Conservation (phyloP, 2,329 filamentous ascomycete species). For the Endoconidiophora polonica region DNA sequence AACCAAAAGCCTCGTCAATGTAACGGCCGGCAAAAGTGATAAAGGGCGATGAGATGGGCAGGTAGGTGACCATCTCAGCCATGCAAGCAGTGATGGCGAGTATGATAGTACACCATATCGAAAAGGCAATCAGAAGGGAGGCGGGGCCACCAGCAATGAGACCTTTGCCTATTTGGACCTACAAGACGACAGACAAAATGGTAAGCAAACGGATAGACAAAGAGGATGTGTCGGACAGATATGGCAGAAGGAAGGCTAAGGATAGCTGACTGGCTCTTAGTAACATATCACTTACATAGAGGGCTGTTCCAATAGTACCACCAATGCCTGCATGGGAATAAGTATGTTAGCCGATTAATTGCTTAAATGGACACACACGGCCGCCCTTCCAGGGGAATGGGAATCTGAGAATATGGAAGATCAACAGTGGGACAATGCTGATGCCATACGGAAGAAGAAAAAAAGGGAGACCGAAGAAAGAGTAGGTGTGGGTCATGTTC, state of each 20-base stretch:
- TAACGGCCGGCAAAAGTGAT: conserved; percentile 61
- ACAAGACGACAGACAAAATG: conserved; percentile 14
- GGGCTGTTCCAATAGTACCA: conserved; percentile 45
- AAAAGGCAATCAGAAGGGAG: conserved; percentile 41
- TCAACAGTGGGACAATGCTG: not conserved
- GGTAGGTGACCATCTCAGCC: conserved; percentile 62
- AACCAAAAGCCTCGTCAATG: conserved; percentile 59
- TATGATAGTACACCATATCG: conserved; percentile 44
- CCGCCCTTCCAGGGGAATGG: too few relatives aligned
- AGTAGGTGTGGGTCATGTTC: not conserved
- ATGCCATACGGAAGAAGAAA: not conserved
- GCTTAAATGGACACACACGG: too few relatives aligned
- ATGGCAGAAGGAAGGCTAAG: not conserved
- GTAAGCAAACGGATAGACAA: conserved; percentile 13
- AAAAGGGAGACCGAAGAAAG: not conserved
- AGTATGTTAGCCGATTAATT: not conserved
- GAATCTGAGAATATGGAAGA: not conserved
- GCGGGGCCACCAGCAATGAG: conserved; percentile 42
- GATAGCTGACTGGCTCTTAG: not conserved
- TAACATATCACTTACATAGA: conserved; percentile 27
- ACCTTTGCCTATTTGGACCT: conserved; percentile 35
- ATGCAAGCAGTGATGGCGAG: conserved; percentile 43
- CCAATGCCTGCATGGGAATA: conserved; percentile 31
- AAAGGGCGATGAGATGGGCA: conserved; percentile 63
- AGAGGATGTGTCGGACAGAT: not conserved